Evolutionary conservation across 345 rosid genomes (phyloP), one percentile per base, ranked within the genome.

Genomic region (Camelina neglecta): DNA sequence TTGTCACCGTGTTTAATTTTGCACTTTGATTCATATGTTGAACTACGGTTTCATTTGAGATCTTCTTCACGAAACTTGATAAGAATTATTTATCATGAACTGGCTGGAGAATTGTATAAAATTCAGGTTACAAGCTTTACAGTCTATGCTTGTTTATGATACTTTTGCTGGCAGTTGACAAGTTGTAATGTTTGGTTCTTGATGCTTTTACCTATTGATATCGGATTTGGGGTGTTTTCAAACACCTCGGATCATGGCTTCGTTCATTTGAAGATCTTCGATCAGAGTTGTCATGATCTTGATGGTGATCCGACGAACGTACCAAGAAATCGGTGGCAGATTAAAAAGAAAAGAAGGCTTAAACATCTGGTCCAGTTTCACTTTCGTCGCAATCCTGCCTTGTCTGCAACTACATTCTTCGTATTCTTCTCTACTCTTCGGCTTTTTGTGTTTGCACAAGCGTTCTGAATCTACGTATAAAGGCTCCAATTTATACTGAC

Each of bases 251-350:
- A 38, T 23, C n/a, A 18, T 1, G 57, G 44, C 9, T 15, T 31
- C 4, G 3, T 2, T 10, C 8, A 11, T 7, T 60, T 48, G 56
- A 62, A 89, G 83, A 72, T 86, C 89, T 41, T 76, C 38, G 70
- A 86, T 80, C 48, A 89, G 76, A 87, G 80, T 83, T 80, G 86
- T 87, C 5, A 93, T 83, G 39, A 89, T 81, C 71, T 69, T 89
- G 65, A 84, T 9, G 4, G 93, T 91, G 45, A 84, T 84, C 72
- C 87, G 90, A 60, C 95, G 84, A 6, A 93, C 84, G 68, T 84
- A 86, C 95, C 95, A 93, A 38, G 98, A 90, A 74, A 89, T 66
- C 11, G 93, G 97, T 3, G 97, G 98, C 1, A 91, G 85, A 3
- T 91, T 87, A 42, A 86, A 76, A 56, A 88, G 24, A 11, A 20